A percentile compares a stretch with the other conserved stretches of the same genome.
Evolutionary conservation across 148 eudicot species (phyloP).

Genomic region (Chenopodium album): DNA sequence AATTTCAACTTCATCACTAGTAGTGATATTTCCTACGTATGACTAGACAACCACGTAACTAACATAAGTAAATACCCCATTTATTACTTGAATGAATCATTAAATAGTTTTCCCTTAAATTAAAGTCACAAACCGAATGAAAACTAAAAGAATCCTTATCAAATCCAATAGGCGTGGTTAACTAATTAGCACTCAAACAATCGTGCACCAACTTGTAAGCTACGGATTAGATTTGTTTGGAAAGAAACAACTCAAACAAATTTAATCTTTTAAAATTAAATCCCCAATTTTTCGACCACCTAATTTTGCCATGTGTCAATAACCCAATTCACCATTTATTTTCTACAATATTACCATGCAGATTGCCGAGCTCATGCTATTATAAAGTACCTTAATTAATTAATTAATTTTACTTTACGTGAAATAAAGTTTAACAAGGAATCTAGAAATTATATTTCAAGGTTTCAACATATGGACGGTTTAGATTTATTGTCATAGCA

Average conservation of each 20-base stretch:
- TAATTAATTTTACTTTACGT: neutral
- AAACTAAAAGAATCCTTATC: slow-evolving; percentile 8
- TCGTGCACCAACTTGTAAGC: neutral
- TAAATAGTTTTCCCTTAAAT: neutral
- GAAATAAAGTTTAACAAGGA: neutral
- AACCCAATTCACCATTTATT: neutral
- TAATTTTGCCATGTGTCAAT: slow-evolving; percentile 13
- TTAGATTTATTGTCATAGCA: neutral
- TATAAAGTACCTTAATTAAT: neutral
- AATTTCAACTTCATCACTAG: too few species aligned
- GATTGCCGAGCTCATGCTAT: neutral
- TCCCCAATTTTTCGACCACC: neutral
- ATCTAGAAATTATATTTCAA: neutral
- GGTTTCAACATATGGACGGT: neutral
- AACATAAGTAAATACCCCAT: too few species aligned
- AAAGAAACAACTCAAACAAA: neutral
- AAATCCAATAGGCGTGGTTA: neutral
- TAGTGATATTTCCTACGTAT: too few species aligned
- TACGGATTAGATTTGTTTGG: neutral
- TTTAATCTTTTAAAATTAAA: neutral
- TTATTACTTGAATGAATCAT: neutral
- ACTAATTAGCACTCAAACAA: slow-evolving; percentile 12
- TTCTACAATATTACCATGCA: neutral
- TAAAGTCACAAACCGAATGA: neutral
- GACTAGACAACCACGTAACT: too few species aligned